phyloP scores from a whole-genome alignment of 208 protist genomes.

The Kentomonas sorsogonicus region DNA sequence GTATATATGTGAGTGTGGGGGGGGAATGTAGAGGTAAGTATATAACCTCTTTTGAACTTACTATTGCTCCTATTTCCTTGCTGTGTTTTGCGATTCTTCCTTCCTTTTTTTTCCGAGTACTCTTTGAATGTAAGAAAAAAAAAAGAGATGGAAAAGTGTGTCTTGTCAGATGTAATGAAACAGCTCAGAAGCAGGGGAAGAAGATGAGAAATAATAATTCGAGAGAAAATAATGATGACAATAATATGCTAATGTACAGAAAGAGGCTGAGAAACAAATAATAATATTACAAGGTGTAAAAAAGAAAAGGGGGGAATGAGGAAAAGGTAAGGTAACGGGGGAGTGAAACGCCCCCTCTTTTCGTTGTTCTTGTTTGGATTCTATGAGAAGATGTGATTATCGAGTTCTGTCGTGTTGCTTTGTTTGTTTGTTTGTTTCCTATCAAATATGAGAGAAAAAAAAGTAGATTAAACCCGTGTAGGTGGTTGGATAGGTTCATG shows the following conservation, averaged over 20 bases:
- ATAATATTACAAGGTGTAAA: neutral
- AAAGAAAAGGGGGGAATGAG: neutral
- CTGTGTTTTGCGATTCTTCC: neutral
- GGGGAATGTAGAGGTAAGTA: neutral
- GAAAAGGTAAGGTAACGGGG: neutral
- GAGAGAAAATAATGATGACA: neutral
- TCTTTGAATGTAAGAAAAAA: too few relatives aligned
- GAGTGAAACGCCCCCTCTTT: neutral
- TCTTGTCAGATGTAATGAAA: neutral
- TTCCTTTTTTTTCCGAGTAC: neutral
- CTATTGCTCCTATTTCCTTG: too few relatives aligned
- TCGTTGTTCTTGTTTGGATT: neutral
- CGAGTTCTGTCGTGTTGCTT: neutral
- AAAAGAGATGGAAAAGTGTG: slow-evolving; percentile 12
- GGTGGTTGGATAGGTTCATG: neutral
- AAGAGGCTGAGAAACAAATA: neutral
- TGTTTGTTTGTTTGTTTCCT: neutral
- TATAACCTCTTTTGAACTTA: too few relatives aligned
- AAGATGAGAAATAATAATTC: neutral
- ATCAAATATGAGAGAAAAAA: neutral
- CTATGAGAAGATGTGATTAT: neutral
- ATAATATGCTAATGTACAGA: neutral
- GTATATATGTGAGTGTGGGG: neutral
- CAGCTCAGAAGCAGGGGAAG: neutral
- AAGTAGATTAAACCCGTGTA: neutral